Evolutionary conservation across 371 early-diverging fungal genomes (phyloP), one percentile per base, ranked within the genome.

Genomic region (Cokeromyces recurvatus): DNA sequence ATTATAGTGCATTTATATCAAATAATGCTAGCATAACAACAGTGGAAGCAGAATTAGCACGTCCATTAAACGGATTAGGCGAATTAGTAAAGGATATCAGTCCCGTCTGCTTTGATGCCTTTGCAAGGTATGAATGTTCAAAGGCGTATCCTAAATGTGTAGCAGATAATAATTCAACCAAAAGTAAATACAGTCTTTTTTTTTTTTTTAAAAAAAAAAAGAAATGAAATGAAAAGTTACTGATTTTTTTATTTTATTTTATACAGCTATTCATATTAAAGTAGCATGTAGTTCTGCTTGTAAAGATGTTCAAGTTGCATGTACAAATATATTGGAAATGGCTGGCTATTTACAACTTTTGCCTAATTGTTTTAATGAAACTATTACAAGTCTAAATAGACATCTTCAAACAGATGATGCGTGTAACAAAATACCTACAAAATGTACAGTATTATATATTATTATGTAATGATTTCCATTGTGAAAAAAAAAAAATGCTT

Each of bases 101-200:
- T 36, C 57, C 57, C 19, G 48, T 31, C 19, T 57, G 57, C 35
- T 34, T 43, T 27, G 57, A 60, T 51, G 38, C 52, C 14, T 55
- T 31, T 39, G 27, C 47, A 24, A 51, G 61, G 4, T 60, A 55
- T 34, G 19, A 38, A 23, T 60, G 61, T 43, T 51, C 61, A 11
- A 47, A 51, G 31, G 40, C 52, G 8, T 60, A 60, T 23, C 48
- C 60, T 22, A 60, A 44, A 60, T 60, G 60, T 44, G 48, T 35
- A 36, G 39, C 51, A 16, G 23, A 27, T 24, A n/a, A n/a, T n/a
- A 31, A 39, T 14, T 22, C 31, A 10, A 48, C 49, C 23, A 48
- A 47, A 31, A 31, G 60, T 60, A 17, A 29, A 44, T 8, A 19
- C 27, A 23, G 38, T 10, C 32, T 32, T 14, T 38, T 17, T 27